These are phyloP conservation scores for Solanum ossicruentum DNA, from an alignment of 257 asterid species.

Conservation along the genomic window DNA sequence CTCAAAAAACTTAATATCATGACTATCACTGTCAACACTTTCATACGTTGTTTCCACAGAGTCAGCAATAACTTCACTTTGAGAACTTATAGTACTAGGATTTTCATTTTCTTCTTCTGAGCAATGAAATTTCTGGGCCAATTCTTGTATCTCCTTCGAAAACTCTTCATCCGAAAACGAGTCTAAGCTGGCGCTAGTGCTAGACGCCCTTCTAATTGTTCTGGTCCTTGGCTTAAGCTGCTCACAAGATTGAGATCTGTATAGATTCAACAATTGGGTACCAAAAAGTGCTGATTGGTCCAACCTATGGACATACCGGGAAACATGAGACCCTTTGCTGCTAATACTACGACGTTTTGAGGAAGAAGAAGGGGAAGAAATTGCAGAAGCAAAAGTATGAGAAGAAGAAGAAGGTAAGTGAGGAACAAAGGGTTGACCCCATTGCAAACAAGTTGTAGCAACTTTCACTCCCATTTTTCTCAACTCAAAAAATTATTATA, in stretches of 20 bases:
- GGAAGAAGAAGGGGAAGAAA: constrained; percentile 35
- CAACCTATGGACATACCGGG: constrained; percentile 13
- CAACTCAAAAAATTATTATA: neutral
- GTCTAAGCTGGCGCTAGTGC: constrained; percentile 29
- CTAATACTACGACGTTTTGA: constrained; percentile 26
- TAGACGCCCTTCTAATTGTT: constrained; percentile 25
- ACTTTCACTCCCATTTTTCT: constrained; percentile 55
- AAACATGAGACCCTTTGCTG: constrained; percentile 36
- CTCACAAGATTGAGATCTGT: constrained; percentile 37
- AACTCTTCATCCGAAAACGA: constrained; percentile 84
- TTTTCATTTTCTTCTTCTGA: constrained; percentile 14
- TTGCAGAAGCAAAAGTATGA: constrained; percentile 49
- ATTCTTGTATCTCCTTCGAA: constrained; percentile 42
- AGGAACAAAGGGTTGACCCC: constrained; percentile 56
- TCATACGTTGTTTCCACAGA: neutral
- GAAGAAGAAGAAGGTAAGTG: constrained; percentile 51
- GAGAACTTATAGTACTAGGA: neutral
- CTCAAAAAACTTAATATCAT: constrained; percentile 12
- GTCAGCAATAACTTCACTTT: neutral
- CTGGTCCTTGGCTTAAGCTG: constrained; percentile 11
- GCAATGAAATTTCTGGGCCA: constrained; percentile 25
- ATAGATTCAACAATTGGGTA: constrained; percentile 17
- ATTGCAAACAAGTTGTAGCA: constrained; percentile 43
- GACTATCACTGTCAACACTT: neutral
- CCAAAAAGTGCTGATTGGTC: constrained; percentile 27